Evolutionary conservation across 805 yeast species (phyloP), one percentile per base, ranked within the genome.

Genomic region (Komagataella mondaviorum): DNA sequence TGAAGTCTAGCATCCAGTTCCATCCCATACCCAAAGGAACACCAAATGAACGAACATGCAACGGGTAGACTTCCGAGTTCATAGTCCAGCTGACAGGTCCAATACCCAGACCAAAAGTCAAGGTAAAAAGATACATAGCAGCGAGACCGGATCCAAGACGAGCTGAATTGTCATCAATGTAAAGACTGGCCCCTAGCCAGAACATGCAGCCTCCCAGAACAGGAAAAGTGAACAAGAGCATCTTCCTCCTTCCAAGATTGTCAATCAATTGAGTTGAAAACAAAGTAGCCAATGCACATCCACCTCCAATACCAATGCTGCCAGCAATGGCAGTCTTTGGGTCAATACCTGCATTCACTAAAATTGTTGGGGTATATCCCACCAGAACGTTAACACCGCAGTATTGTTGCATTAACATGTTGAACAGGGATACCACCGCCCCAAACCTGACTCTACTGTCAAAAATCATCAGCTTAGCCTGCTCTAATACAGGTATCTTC

Each of bases 1-100:
- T 67, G 57, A 81, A 81, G 63, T 81, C 81, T 72, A 82, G 82
- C 65, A 81, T 81, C 87, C 87, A 81, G 62, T 83, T 71, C 17
- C 83, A 78, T 17, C 85, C 83, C 36, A 90, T 81, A 23, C 90
- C 91, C 55, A 81, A 71, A 2, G 89, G 80, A 81, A 88, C 83
- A 51, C 91, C 90, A 51, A 85, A 68, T 57, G 87, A 88, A 67
- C 95, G 78, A 54, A 85, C 78, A 60, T 84, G 83, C 60, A 86
- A 71, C 54, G 91, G 88, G 69, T 84, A 77, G 59, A 84, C 85
- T 65, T 88, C 96, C 6, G 95, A 95, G 23, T 89, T 82, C 62
- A 87, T 85, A 2, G 93, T 84, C 69, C 87, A 87, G 3, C 96
- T 95, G 47, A 88, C 93, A 12, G 93, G 95, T 47, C 96, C 96